These are phyloP conservation scores for Cajanus cajan DNA, from an alignment of 306 rosid genomes.

Conservation along the genomic window DNA sequence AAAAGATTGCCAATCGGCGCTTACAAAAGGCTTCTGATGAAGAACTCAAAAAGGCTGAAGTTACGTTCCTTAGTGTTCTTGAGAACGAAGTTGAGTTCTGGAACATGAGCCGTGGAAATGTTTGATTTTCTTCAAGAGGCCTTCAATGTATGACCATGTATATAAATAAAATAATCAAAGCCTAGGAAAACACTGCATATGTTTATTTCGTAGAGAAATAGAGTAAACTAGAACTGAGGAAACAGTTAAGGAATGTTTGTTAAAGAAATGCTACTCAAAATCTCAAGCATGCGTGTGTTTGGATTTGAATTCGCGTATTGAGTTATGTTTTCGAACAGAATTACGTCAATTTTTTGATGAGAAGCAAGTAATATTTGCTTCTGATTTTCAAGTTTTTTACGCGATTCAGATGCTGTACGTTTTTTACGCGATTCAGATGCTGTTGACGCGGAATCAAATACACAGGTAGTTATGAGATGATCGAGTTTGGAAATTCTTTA, in stretches of 20 bases:
- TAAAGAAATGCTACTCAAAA: not conserved
- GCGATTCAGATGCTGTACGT: too few relatives aligned
- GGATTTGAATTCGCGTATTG: too few relatives aligned
- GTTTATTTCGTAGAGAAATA: not conserved
- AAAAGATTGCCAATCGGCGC: constrained; percentile 44
- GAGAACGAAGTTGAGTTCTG: constrained; percentile 78
- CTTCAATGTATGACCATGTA: not conserved
- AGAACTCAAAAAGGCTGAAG: constrained; percentile 52
- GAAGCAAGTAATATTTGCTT: too few relatives aligned
- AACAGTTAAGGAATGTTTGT: not conserved
- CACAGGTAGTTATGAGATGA: too few relatives aligned
- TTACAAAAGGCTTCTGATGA: constrained; percentile 52
- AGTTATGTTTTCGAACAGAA: too few relatives aligned
- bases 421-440: too few relatives aligned
- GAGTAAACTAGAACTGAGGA: too few relatives aligned
- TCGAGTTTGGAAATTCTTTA: too few relatives aligned
- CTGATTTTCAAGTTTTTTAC: too few relatives aligned
- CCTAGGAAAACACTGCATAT: not conserved
- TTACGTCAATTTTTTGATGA: too few relatives aligned
- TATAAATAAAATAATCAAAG: not conserved
- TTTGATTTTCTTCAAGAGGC: constrained; percentile 12
- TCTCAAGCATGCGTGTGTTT: not conserved
- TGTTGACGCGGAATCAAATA: too few relatives aligned
- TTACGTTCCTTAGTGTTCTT: constrained; percentile 46
- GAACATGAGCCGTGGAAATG: constrained; percentile 61